Base-by-base conservation (phyloP, 192 early-diverging fungal genomes). In the Phycomyces blakesleeanus region DNA sequence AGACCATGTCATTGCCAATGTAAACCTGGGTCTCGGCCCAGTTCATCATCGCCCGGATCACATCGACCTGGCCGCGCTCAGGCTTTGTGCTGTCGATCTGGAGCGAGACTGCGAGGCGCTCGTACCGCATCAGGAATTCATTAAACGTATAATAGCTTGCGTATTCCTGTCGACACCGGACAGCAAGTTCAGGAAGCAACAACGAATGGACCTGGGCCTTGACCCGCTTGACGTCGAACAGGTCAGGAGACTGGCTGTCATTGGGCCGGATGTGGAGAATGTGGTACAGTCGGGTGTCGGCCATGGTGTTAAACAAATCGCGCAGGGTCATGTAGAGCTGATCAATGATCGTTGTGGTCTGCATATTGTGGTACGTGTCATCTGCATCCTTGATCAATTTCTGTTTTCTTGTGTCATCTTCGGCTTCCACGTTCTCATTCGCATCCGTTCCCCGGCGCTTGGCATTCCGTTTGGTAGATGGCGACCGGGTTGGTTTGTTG, bases 181-280 rank as follows among this genome's bases (percentile, higher is more conserved):
- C 71, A 15, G 86, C 79, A 53, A 95, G 79, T 50, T 93, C 86
- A 5, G 82, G 81, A 24, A 96, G 75, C 1, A 83, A 83, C 60
- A 89, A 75, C 20, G 83, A 78, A 14, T 81, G 74, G 10, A 96
- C 74, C 71, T 96, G 93, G 11, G 82, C 68, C 44, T 78, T 81
- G 29, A 98, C 78, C 40, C 79, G 79, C 55, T 79, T 80, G 5
- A 61, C 53, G 68, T 94, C 91, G 55, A 87, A 81, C 3, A 58
- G 40, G 51, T 80, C 78, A 1, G 68, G 67, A 5, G 79, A 62
- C 26, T 79, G 78, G 2, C 65, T 51, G 65, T 85, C 83, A 57
- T 90, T 87, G 2, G 92, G 88, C 24, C 85, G 71, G 21, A 96
- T 74, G 76, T 95, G 95, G 55, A 91, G 76, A 11, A 97, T 78